Evolutionary conservation across 2,329 filamentous ascomycete genomes (phyloP), one percentile per base, ranked within the genome.

Genomic region (Fusarium coicis): DNA sequence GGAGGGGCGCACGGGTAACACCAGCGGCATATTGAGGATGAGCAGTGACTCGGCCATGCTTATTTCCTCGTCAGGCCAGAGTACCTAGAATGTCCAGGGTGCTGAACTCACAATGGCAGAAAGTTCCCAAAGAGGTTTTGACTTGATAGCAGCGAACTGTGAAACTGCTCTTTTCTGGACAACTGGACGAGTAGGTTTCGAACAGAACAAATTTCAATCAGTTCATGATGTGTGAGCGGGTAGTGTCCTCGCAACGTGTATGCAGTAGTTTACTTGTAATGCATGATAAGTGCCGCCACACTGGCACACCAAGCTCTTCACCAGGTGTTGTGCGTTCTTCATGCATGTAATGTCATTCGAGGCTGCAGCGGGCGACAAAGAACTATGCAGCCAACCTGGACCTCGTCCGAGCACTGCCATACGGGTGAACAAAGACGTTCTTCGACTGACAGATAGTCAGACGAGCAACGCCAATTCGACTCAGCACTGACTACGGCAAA

Each of bases 351-450:
- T 70, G 47, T 44, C 36, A 32, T 32, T 28, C 34, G 60, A 53
- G 53, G 32, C 43, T 64, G 47, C 56, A 42, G 59, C 55, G 44
- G 46, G 43, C 61, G 54, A 55, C 60, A 58, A 57, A 46, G 46
- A 68, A 42, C 57, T 42, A 63, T 68, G 56, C 53, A 71, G 68
- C 61, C 52, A 63, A 63, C 60, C 40, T 21, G 28, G 10, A 34
- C 12, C 12, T n/a, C 28, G 28, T 50, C 63, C 37, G 43, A 50
- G 42, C 23, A 46, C 26, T 39, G 10, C 21, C 26, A 19, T 46
- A 44, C 23, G 11, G 46, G 39, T 46, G 39, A 53, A n/a, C 46
- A 36, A 47, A 39, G 44, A 42, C 46, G 52, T 59, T 42, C 42
- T 19, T n/a, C 26, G 18, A n/a, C 40, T n/a, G 36, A n/a, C 40